Percentiles rank a stretch among this genome's conserved stretches.
phyloP scores from a whole-genome alignment of 164 flowering plant genomes.

The Pachysandra terminalis region DNA sequence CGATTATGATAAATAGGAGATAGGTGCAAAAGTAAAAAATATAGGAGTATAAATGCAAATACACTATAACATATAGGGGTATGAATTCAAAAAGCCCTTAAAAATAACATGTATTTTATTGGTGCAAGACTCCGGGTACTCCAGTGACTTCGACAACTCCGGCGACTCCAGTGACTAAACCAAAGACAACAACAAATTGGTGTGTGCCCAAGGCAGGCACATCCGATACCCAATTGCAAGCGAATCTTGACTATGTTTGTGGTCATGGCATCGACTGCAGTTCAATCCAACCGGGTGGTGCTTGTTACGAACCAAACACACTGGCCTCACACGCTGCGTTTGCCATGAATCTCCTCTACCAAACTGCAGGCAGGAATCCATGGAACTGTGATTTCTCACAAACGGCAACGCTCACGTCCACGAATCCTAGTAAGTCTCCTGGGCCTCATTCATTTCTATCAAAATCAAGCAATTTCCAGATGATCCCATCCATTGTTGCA shows the following conservation, averaged over 20 bases:
- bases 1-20: no score
- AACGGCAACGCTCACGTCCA: slow-evolving; percentile 56
- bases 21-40: no score
- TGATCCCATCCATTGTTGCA: no score
- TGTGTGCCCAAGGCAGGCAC: slow-evolving; percentile 70
- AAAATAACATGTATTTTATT: slow-evolving; percentile 7
- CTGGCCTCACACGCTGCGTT: slow-evolving; percentile 72
- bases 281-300: slow-evolving; percentile 71
- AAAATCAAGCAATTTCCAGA: neutral
- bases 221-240: slow-evolving; percentile 55
- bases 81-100: no score
- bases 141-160: slow-evolving; percentile 30
- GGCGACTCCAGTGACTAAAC: slow-evolving; percentile 29
- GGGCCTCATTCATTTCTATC: neutral
- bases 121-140: slow-evolving; percentile 21
- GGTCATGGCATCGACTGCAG: slow-evolving; percentile 63
- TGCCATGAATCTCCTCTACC: slow-evolving; percentile 86
- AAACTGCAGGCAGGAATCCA: slow-evolving; percentile 48
- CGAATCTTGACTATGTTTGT: slow-evolving; percentile 77
- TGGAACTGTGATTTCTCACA: slow-evolving; percentile 80
- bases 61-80: no score
- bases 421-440: slow-evolving; percentile 64
- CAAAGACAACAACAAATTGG: slow-evolving; percentile 38
- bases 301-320: slow-evolving; percentile 71
- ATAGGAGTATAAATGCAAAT: no score